These are phyloP conservation scores for Cyclotella cryptica DNA, from an alignment of 108 stramenopile species.

Conservation along the genomic window DNA sequence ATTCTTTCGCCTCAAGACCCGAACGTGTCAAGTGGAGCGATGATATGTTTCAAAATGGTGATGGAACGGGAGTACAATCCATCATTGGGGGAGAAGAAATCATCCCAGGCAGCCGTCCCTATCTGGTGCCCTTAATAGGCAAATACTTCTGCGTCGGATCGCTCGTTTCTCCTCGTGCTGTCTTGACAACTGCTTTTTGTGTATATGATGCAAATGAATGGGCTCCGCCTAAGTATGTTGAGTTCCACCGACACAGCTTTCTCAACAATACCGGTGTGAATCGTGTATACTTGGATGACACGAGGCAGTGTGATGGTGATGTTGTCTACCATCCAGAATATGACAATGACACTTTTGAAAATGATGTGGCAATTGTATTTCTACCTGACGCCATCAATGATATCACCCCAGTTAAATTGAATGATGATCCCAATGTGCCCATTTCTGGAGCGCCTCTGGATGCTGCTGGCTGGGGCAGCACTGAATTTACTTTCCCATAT, in stretches of 20 bases:
- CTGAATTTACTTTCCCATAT: not conserved
- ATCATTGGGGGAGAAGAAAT: no score
- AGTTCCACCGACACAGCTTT: not conserved
- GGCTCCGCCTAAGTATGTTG: conserved; percentile 4
- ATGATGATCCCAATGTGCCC: not conserved
- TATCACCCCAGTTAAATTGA: conserved; percentile 2
- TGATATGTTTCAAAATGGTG: no score
- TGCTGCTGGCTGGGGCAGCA: not conserved
- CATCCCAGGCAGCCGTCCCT: conserved; percentile 13
- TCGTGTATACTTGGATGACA: conserved; percentile 5
- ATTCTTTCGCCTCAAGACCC: no score
- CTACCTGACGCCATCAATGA: not conserved
- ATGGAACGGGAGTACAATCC: no score
- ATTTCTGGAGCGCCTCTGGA: not conserved
- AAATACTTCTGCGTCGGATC: not conserved
- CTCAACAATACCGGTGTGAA: not conserved
- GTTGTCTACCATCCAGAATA: not conserved
- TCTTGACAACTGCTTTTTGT: conserved; percentile 9
- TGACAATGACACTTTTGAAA: not conserved
- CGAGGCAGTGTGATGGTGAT: conserved; percentile 1
- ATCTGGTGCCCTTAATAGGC: not conserved
- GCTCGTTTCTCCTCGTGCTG: not conserved
- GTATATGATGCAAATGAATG: not conserved
- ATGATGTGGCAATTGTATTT: not conserved
- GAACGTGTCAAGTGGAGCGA: no score